Evolutionary conservation across 1,284 basidiomycete genomes (phyloP), one percentile per base, ranked within the genome.

Genomic region (Mycena sp.): DNA sequence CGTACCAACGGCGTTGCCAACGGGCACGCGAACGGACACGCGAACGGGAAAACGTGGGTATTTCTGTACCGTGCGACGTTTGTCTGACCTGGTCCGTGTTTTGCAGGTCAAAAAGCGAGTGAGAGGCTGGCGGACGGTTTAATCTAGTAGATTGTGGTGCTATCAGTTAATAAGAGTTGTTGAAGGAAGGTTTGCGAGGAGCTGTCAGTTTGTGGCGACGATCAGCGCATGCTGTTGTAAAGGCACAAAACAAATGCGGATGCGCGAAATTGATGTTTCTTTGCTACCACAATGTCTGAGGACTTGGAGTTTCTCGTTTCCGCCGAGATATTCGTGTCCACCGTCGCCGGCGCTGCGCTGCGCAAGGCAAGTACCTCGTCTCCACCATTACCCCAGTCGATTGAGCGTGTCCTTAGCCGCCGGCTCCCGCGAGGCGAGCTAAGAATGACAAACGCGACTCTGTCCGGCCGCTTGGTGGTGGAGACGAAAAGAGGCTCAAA

Each of bases 281-380:
- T 46, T 11, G 18, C 52, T 18, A 52, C 72, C n/a, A 54, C 69
- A 37, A 72, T 74, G 73, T 64, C 64, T 41, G 73, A 72, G 52
- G 25, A 38, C 22, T 8, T 25, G 11, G 71, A 72, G 37, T 69
- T 55, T 37, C 69, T 72, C 62, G 86, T 90, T 57, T 85, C 86
- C 56, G 88, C 87, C 10, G 90, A 94, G 76, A 81, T 94, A 25
- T 92, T 89, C 77, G 82, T 93, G 50, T 88, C 91, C n/a, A 83
- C 84, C 63, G 82, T 87, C 64, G 86, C 87, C 6, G 84, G 84
- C 37, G 78, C 85, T 50, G 83, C 85, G 34, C 78, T 90, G 62
- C 87, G 88, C 72, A 93, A 91, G 87, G 93, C 91, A 93, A 91
- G 87, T 92, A 91, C 72, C 69, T 82, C 76, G 57, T 66, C 66